phyloP scores from a whole-genome alignment of 495 filamentous ascomycete genomes.

The Cudoniella acicularis region DNA sequence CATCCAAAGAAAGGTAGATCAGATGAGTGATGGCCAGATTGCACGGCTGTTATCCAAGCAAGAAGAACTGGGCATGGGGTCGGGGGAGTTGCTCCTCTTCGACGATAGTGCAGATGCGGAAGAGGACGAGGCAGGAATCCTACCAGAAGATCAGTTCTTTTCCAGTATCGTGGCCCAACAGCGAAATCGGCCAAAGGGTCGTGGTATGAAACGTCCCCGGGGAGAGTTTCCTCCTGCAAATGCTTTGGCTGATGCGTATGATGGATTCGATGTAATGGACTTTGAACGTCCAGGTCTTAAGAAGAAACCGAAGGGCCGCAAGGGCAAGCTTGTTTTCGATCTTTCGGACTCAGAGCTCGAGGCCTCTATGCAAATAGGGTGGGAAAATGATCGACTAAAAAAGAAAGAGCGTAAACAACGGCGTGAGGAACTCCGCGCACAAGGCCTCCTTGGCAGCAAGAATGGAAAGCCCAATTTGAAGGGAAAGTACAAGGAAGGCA shows the following conservation, averaged over 20 bases:
- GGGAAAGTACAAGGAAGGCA: conserved; percentile 68
- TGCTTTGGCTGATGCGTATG: conserved; percentile 66
- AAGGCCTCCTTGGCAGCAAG: conserved; percentile 73
- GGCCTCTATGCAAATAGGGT: conserved; percentile 52
- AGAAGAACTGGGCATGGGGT: conserved; percentile 59
- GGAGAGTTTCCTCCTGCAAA: conserved; percentile 23
- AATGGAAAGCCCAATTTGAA: conserved; percentile 60
- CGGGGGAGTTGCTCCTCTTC: conserved; percentile 54
- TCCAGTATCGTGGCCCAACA: not conserved
- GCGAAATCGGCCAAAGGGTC: conserved; percentile 2
- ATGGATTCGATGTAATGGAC: conserved; percentile 80
- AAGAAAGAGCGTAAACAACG: conserved; percentile 77
- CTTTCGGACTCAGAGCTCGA: conserved; percentile 76
- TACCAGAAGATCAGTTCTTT: not conserved
- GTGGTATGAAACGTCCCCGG: conserved; percentile 5
- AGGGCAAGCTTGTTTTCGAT: conserved; percentile 46
- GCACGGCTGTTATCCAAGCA: conserved; percentile 61
- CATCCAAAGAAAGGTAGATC: conserved; percentile 22
- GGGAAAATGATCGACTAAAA: conserved; percentile 74
- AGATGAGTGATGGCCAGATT: conserved; percentile 53
- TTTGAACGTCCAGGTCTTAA: conserved; percentile 61
- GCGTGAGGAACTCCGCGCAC: conserved; percentile 70
- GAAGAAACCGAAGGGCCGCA: conserved; percentile 54
- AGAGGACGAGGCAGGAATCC: conserved; percentile 16
- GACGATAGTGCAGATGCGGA: conserved; percentile 30